Base-by-base conservation (phyloP, 1,284 basidiomycete species). In the Ceraceosorus bombacis region DNA sequence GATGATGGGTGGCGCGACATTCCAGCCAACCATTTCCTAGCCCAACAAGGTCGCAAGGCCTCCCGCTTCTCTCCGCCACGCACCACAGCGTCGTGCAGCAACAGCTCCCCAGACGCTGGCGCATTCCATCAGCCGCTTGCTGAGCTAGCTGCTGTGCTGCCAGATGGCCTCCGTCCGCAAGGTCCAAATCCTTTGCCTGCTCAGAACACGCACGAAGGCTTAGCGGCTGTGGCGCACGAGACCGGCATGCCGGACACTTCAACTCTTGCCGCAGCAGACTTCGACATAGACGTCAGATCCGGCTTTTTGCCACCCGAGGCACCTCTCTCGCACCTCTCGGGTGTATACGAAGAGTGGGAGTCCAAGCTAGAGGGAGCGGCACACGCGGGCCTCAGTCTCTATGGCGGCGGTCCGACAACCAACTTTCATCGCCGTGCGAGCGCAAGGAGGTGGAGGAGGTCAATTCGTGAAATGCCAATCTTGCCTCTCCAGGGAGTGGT, bases 201-300 rank as follows among this genome's bases (percentile, higher is more conserved):
- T 9, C 12, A 9, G n/a, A n/a, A 7, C 49, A n/a, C 49, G 15
- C 15, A 40, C 15, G 46, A 27, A 50, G 13, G 36, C 36, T 40
- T 43, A 41, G 5, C 46, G 55, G 17, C 55, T 50, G 39, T 41
- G 46, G 12, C 64, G 57, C 48, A 58, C 58, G 61, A 66, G 40
- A 27, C 27, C 15, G 43, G 10, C 61, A 68, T 80, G 13, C 80
- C 81, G 43, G 89, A 92, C 77, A 89, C 87, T 4, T 85, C 88
- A 9, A 91, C 90, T 4, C 84, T 92, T 58, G 89, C 90, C 10
- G 87, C 89, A 4, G 89, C 92, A 75, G 92, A 96, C 81, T 96
- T 91, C 81, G 91, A 95, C 76, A 88, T 96, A 66, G 89, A 94
- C 74, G 89, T 89, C 1, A 82, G 86, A 27, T 90, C 90, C 0